Evolutionary conservation across 495 filamentous ascomycete genomes (phyloP), one percentile per base, ranked within the genome.

Genomic region (Penicillium bovifimosum): DNA sequence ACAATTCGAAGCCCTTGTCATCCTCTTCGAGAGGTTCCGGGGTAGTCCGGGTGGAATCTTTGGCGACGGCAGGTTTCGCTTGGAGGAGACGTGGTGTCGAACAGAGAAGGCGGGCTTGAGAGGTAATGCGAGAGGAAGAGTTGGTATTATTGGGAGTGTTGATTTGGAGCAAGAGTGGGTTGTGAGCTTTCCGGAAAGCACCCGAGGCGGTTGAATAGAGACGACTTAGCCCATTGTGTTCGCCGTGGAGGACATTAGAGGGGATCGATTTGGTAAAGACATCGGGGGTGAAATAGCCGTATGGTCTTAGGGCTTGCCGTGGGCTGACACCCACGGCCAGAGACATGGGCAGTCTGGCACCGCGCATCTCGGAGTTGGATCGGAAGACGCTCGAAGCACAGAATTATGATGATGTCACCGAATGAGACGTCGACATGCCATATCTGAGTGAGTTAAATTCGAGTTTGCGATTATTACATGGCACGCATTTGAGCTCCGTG

Each of bases 1-100:
- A 83, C 20, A 80, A 69, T 56, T 74, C 78, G 61, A 88, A 88
- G 28, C 76, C 83, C 56, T 77, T 62, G n/a, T 78, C 76, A 33
- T 68, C 74, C 45, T 79, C 76, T 24, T 78, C 58, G 41, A 67
- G 59, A 33, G 64, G 45, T 54, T 69, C 64, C 41, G 60, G 51
- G 41, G 44, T 32, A 8, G 56, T 34, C 27, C 41, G 59, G 16
- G 27, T 31, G 52, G 53, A 20, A 49, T 28, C 24, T 46, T 50
- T 49, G 47, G 56, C 17, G 16, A 50, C 16, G 13, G 50, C 31
- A 6, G 54, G 49, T 48, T 68, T 67, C 17, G 64, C 45, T 51
- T 73, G 61, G 16, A 67, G 49, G 5, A 56, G 58, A 26, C 59
- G 60, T 40, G 50, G 50, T 1, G 72, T 66, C 6, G 62, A 69